These are phyloP conservation scores for Bromus sterilis DNA, from an alignment of 176 grass and related monocot species.

Conservation along the genomic window DNA sequence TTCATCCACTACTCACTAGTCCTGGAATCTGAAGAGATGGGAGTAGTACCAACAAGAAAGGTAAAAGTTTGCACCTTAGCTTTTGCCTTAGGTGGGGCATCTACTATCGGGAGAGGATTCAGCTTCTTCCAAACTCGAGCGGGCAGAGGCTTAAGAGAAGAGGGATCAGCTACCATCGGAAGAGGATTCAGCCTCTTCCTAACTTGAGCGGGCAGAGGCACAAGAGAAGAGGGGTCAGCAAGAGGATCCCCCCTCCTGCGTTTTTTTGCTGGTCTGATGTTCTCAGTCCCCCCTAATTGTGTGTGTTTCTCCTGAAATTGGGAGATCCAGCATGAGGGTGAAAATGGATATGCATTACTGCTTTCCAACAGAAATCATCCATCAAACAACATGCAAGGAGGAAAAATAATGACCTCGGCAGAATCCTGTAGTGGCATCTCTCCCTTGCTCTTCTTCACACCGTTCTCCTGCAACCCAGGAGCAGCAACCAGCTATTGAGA, in stretches of 20 bases:
- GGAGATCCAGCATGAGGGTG: not conserved
- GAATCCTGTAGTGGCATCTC: not conserved
- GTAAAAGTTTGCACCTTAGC: constrained; percentile 2
- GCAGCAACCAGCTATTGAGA: not conserved
- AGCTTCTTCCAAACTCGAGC: not conserved
- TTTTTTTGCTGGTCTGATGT: not conserved
- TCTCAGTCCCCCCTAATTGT: not conserved
- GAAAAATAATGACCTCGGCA: not conserved
- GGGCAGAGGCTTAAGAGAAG: not conserved
- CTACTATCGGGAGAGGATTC: not conserved
- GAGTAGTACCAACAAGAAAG: not conserved
- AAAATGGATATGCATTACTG: not conserved
- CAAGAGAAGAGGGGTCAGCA: constrained; percentile 1
- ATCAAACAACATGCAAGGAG: not conserved
- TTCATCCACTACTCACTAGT: not conserved
- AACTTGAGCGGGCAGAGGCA: not conserved
- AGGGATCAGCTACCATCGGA: not conserved
- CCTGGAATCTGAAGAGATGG: not conserved
- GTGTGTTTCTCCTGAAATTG: not conserved
- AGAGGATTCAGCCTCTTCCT: not conserved
- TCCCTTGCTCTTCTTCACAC: not conserved
- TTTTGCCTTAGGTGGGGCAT: not conserved
- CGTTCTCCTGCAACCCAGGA: not conserved
- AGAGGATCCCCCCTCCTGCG: not conserved
- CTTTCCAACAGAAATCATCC: not conserved